A percentile compares a stretch with the other conserved stretches of the same genome.
Conservation (phyloP, 2,329 filamentous ascomycete species). For the Colletotrichum horii region DNA sequence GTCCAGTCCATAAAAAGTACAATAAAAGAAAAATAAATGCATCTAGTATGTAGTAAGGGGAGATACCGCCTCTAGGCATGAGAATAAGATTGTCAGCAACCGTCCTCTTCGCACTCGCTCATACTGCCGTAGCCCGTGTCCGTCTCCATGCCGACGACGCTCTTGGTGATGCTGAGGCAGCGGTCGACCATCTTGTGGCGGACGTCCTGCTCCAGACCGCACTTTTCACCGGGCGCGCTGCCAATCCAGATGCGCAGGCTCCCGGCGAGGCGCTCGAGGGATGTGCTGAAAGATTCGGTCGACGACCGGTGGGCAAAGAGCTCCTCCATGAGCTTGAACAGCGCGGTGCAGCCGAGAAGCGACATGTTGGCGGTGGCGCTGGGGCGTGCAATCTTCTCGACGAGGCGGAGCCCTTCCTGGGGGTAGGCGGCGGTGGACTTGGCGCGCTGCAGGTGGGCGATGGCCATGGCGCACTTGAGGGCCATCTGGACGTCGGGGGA, state of each 20-base stretch:
- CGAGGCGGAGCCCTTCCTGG: constrained; percentile 49
- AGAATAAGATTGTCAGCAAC: constrained; percentile 6
- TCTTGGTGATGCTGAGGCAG: constrained; percentile 61
- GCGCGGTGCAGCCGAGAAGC: constrained; percentile 64
- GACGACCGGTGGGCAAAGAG: constrained; percentile 53
- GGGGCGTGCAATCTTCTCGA: constrained; percentile 54
- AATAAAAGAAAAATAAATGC: not conserved
- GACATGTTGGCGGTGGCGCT: constrained; percentile 49
- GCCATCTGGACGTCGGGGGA: constrained; percentile 61
- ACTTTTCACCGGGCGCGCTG: constrained; percentile 53
- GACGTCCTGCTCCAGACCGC: constrained; percentile 55
- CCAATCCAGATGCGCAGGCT: constrained; percentile 67
- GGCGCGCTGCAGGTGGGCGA: constrained; percentile 60
- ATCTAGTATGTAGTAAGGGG: constrained; percentile 9
- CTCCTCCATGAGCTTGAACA: constrained; percentile 62
- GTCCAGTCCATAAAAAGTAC: constrained; percentile 7
- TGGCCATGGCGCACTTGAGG: constrained; percentile 64
- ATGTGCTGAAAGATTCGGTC: constrained; percentile 49
- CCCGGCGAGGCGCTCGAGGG: constrained; percentile 63
- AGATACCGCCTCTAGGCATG: not conserved
- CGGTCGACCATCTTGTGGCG: constrained; percentile 59
- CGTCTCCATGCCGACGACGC: constrained; percentile 62
- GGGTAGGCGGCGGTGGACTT: constrained; percentile 42
- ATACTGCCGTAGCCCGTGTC: constrained; percentile 67
- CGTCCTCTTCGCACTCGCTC: constrained; percentile 51